These are phyloP conservation scores for Nitzschia sp. DNA, from an alignment of 108 stramenopile species.

Conservation along the genomic window DNA sequence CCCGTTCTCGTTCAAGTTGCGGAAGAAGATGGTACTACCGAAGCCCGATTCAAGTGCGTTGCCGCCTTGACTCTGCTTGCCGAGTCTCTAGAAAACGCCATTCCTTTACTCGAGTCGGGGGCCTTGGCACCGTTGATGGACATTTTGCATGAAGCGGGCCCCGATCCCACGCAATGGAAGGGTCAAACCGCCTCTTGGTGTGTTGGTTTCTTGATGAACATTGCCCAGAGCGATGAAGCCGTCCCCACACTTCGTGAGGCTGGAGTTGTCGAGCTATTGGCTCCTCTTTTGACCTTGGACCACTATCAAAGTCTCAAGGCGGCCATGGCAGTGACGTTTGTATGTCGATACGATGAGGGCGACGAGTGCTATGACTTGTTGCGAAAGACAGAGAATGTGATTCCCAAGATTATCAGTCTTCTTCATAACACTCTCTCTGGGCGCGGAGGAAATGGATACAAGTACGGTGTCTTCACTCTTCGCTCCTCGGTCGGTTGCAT, in stretches of 20 bases:
- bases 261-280: conserved; percentile 86
- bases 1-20: conserved; percentile 84
- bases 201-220: conserved; percentile 93
- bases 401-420: conserved; percentile 85
- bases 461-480: conserved; percentile 90
- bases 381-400: conserved; percentile 89
- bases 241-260: conserved; percentile 81
- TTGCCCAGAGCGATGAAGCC: conserved; percentile 89
- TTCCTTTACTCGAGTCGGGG: conserved; percentile 78
- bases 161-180: conserved; percentile 91
- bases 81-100: conserved; percentile 85
- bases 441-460: conserved; percentile 88
- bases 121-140: conserved; percentile 84
- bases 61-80: conserved; percentile 86
- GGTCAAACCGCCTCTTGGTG: conserved; percentile 93
- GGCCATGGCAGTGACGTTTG: conserved; percentile 91
- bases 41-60: conserved; percentile 91
- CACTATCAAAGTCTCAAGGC: conserved; percentile 93
- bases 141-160: conserved; percentile 86
- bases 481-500: conserved; percentile 90
- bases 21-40: conserved; percentile 86
- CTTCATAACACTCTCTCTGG: conserved; percentile 90
- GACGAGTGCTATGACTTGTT: conserved; percentile 89
- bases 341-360: conserved; percentile 85
- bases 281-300: conserved; percentile 83